Evolutionary conservation across 2,329 filamentous ascomycete genomes (phyloP), one percentile per base, ranked within the genome.

Genomic region (Calonectria ilicicola): DNA sequence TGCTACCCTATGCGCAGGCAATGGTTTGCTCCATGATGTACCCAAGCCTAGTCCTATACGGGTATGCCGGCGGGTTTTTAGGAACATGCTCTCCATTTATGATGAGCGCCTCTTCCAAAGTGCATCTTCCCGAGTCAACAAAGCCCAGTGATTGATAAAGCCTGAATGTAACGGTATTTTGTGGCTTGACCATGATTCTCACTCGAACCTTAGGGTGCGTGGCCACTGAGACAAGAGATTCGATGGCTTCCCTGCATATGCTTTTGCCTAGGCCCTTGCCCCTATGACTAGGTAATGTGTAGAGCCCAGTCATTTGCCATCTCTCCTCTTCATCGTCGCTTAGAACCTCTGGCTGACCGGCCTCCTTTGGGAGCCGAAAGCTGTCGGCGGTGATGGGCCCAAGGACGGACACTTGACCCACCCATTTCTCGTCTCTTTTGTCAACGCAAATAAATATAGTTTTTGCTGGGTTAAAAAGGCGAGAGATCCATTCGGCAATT

Each of bases 111-210:
- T 71, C 69, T 19, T 64, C 69, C 21, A 71, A 6, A 26, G 69
- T 71, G 27, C 69, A 67, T n/a, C 21, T 38, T 7, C 69, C 69
- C 2, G 44, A 46, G 5, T 71, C 27, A 10, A 46, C 53, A 53
- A 71, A 64, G 1, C 56, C 69, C 17, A 67, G 17, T 5, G 44
- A 46, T 12, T 32, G 2, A 29, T 71, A 71, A 35, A 71, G 5
- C 10, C 14, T 46, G 8, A 71, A 19, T 7, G 64, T 56, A 14
- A 27, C 46, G 1, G 38, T 38, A 12, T 67, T 71, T 3, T 67
- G 42, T 10, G 69, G 53, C 46, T 71, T 71, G 17, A 63, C 53
- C 69, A 71, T 71, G 44, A 71, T 62, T 5, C 69, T 51, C 26
- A 71, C 69, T 10, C 53, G 63, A 2, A 67, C 44, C 12, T 40